A percentile compares a stretch with the other conserved stretches of the same genome.
These are phyloP conservation scores for Cyathus striatus DNA, from an alignment of 768 basidiomycete species.

Conservation along the genomic window DNA sequence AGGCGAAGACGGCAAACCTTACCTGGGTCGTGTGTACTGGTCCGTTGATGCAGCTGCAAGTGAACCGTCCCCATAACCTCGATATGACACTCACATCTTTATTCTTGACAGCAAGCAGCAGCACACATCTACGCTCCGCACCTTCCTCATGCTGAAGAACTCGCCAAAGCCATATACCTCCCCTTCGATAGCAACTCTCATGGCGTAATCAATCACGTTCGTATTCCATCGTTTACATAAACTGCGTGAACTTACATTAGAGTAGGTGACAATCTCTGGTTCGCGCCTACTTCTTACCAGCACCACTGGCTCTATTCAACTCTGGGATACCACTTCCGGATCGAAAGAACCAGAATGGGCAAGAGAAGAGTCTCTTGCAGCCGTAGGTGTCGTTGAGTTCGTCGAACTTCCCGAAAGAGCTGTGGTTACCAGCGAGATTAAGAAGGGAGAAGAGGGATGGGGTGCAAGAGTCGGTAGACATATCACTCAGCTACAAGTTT, in stretches of 20 bases:
- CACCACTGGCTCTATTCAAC: constrained; percentile 70
- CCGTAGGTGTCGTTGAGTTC: constrained; percentile 59
- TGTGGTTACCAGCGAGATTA: constrained; percentile 14
- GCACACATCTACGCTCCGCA: constrained; percentile 50
- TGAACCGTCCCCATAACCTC: not conserved
- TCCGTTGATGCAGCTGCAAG: constrained; percentile 49
- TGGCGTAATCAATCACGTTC: constrained; percentile 67
- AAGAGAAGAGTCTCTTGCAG: constrained; percentile 75
- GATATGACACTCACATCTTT: not conserved
- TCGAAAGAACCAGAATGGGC: constrained; percentile 51
- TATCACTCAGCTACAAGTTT: too few relatives aligned
- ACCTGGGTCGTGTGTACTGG: constrained; percentile 66
- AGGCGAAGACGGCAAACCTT: constrained; percentile 43
- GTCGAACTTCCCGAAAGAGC: constrained; percentile 77
- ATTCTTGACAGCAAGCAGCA: constrained; percentile 39
- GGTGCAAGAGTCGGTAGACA: too few relatives aligned
- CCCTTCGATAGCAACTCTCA: constrained; percentile 61
- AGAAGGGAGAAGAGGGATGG: constrained; percentile 18
- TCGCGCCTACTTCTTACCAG: constrained; percentile 38
- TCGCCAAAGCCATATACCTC: constrained; percentile 50
- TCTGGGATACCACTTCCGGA: constrained; percentile 52
- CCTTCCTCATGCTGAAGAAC: constrained; percentile 38
- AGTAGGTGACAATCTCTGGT: too few relatives aligned
- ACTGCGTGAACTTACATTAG: too few relatives aligned
- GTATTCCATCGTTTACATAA: too few relatives aligned